Evolutionary conservation across 1,284 basidiomycete genomes (phyloP).

Genomic region (Ceratobasidium sp.): DNA sequence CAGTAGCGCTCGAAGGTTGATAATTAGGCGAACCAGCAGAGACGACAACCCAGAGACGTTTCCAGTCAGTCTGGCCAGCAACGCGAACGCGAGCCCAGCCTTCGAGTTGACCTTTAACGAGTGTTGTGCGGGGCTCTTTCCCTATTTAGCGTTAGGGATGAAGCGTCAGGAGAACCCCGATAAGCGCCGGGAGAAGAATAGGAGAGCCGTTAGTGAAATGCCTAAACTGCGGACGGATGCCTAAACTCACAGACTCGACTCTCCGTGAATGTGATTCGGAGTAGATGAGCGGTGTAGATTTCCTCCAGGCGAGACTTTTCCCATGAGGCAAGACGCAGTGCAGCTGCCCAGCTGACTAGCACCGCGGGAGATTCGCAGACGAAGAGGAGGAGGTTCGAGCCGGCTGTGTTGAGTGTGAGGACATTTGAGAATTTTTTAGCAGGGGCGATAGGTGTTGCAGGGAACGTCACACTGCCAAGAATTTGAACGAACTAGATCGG

Average conservation of each 20-base stretch:
- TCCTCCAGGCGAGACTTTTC: constrained; percentile 96
- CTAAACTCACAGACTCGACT: constrained; percentile 59
- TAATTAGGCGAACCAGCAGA: background rate
- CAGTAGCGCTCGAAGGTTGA: background rate
- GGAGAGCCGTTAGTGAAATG: constrained; percentile 4
- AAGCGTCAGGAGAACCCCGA: constrained; percentile 27
- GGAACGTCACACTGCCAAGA: constrained; percentile 75
- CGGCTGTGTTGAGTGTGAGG: constrained; percentile 93
- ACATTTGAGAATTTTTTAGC: constrained; percentile 79
- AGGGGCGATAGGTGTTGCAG: constrained; percentile 64
- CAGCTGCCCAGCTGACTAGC: constrained; percentile 89
- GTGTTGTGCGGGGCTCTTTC: constrained; percentile 73
- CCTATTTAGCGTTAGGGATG: constrained; percentile 60
- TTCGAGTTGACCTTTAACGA: constrained; percentile 83
- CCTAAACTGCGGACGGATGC: constrained; percentile 50
- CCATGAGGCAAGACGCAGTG: constrained; percentile 92
- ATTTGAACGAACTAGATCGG: constrained; percentile 81
- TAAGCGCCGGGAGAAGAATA: constrained; percentile 19
- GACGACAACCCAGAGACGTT: constrained; percentile 89
- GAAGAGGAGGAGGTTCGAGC: constrained; percentile 90
- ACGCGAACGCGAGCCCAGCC: constrained; percentile 94
- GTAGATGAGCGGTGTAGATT: constrained; percentile 95
- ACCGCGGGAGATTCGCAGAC: constrained; percentile 80
- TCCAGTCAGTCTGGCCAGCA: constrained; percentile 98
- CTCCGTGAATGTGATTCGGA: constrained; percentile 76